Evolutionary conservation across 2,329 filamentous ascomycete genomes (phyloP), one percentile per base, ranked within the genome.

Genomic region (Sclerotinia sclerotiorum): DNA sequence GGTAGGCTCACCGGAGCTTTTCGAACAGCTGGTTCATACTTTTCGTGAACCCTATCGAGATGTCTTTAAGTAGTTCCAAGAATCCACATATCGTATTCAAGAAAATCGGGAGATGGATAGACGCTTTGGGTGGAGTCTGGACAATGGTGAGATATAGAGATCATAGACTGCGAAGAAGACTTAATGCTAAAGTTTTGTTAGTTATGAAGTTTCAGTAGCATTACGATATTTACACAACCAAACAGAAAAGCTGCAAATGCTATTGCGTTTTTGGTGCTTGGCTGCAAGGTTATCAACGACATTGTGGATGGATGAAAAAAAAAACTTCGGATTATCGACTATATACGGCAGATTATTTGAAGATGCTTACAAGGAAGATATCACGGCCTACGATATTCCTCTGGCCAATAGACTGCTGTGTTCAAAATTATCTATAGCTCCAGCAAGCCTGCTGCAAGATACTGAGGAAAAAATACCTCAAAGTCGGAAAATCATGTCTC

Each of bases 1-100:
- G 39, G 71, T 69, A 3, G 79, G 70, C 62, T 77, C 74, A 27
- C 74, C 0, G 76, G 77, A 3, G 71, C 70, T 15, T 77, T 63
- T 10, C 78, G 76, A 2, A 79, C 73, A 6, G 76, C 69, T 17
- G 70, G 68, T 17, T 76, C 76, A 49, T 78, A 77, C n/a, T 72
- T 68, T 13, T 75, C 70, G 48, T 77, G 74, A 4, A 74, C 60
- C 2, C 64, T 29, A 17, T 39, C 42, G 27, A 72, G 46, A 35
- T 62, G 69, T 51, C 61, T 64, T 8, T 62, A 55, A n/a, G 49
- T 48, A 10, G 49, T 63, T 24, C 71, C 69, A 27, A 49, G 27
- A 17, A 72, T 60, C 0, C 0, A 61, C 58, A 15, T 55, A 46
- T 24, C 54, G 21, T 19, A 63, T 46, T n/a, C 27, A 51, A 2